phyloP scores from a whole-genome alignment of 108 stramenopile species.

The Cyclotella sp. region DNA sequence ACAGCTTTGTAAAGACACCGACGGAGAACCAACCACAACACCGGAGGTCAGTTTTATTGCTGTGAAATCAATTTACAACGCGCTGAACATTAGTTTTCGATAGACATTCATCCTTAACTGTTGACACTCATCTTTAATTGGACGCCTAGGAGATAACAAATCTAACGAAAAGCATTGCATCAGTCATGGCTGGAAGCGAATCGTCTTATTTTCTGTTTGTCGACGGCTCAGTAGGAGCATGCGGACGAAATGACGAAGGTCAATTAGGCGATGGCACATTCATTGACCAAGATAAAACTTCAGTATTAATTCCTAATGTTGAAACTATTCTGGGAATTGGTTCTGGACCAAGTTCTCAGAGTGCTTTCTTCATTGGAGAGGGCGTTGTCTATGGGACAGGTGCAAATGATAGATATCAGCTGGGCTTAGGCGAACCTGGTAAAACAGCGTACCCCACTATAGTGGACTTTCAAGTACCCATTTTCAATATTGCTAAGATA shows the following conservation, averaged over 20 bases:
- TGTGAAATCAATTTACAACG: constrained; percentile 1
- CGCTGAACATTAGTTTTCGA: neutral
- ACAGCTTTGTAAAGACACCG: constrained; percentile 49
- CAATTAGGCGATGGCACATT: constrained; percentile 52
- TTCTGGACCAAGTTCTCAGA: constrained; percentile 44
- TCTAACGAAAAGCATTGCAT: neutral
- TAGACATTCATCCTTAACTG: neutral
- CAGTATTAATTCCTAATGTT: constrained; percentile 23
- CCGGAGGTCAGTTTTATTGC: constrained; percentile 10
- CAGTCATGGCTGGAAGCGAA: constrained; percentile 25
- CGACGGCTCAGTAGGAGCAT: constrained; percentile 42
- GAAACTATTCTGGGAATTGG: constrained; percentile 17
- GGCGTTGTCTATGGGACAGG: constrained; percentile 25
- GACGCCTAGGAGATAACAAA: constrained; percentile 11
- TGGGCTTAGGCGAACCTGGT: constrained; percentile 21
- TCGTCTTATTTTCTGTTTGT: constrained; percentile 44
- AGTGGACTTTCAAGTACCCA: constrained; percentile 1
- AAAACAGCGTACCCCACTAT: neutral
- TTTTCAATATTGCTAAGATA: constrained; percentile 12
- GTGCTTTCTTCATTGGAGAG: constrained; percentile 37
- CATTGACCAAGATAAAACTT: constrained; percentile 21
- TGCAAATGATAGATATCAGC: constrained; percentile 29
- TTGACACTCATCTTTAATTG: neutral
- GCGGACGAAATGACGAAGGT: constrained; percentile 47
- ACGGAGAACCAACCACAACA: constrained; percentile 27